phyloP scores from a whole-genome alignment of 2,329 filamentous ascomycete species.

The Phaeosphaeriaceae sp. region DNA sequence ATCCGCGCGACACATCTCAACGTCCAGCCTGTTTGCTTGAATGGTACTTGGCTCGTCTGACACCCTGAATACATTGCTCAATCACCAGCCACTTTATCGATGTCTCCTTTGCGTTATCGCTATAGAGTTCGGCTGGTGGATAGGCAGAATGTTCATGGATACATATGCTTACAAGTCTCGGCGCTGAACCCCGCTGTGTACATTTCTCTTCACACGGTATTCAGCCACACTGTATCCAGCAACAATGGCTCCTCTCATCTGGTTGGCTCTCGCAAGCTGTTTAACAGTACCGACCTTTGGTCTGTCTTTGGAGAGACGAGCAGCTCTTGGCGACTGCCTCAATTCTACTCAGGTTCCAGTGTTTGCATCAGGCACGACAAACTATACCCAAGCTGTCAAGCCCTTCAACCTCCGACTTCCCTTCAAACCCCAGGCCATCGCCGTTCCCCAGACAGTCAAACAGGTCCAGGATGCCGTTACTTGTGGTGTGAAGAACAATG shows the following conservation, averaged over 20 bases:
- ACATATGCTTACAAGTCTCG: conserved; percentile 3
- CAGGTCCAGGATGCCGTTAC: conserved; percentile 64
- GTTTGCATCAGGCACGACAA: conserved; percentile 26
- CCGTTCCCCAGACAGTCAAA: conserved; percentile 59
- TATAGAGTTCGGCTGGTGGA: background rate
- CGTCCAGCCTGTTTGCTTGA: background rate
- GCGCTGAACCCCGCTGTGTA: background rate
- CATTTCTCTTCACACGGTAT: background rate
- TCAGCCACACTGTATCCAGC: background rate
- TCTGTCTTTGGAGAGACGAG: background rate
- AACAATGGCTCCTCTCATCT: background rate
- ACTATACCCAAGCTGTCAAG: conserved; percentile 37
- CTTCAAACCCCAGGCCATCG: conserved; percentile 61
- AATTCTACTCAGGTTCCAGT: conserved; percentile 22
- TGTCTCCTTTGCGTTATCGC: background rate
- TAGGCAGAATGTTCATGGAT: background rate
- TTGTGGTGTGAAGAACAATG: conserved; percentile 59
- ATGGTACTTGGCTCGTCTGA: background rate
- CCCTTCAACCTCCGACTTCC: conserved; percentile 40
- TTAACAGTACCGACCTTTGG: background rate
- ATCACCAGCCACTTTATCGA: background rate
- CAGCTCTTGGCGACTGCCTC: conserved; percentile 28
- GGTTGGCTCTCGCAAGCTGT: background rate
- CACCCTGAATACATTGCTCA: conserved; percentile 1
- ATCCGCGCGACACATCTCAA: background rate